Base-by-base conservation (phyloP, 2,329 filamentous ascomycete species). In the Neopestalotiopsis sp. region DNA sequence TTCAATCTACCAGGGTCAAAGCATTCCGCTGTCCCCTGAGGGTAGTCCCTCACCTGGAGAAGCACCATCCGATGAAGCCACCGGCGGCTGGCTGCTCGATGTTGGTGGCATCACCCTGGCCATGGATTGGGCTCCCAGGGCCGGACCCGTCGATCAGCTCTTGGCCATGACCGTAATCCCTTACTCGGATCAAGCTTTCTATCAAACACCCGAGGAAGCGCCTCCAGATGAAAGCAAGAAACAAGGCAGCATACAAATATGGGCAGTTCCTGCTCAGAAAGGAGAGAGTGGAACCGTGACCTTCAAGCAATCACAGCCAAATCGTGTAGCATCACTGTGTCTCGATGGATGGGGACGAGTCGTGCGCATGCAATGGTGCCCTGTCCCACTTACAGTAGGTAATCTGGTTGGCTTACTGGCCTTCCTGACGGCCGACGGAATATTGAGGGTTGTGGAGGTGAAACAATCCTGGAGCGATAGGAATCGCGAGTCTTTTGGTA, bases 291-390 rank as follows among this genome's bases (percentile, higher is more conserved):
- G 77, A 9, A 77, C 79, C 64, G 72, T 75, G 65, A 77, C 75
- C 49, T 82, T 81, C 40, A 79, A 78, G n/a, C 72, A 70, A 40
- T 70, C 73, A 6, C 71, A 74, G 3, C 84, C 86, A 0, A 78
- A 72, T n/a, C 77, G 86, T 4, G 76, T 78, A 0, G 80, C 80
- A 60, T 84, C 83, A 2, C 71, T 86, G 30, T 87, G 85, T 69
- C 82, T 87, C 17, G 80, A 85, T 52, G 59, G 59, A 34, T 85
- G 82, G 78, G 87, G 88, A 2, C 81, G 86, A 56, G 83, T 82
- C 1, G 82, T 80, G 68, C 82, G 84, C 40, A 77, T 89, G 38
- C 82, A 82, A 70, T 90, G 88, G 86, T 88, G 86, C 67, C 86
- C 87, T 0, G 77, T 85, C 0, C 76, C 79, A 3, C 74, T 81